A percentile compares a stretch with the other conserved stretches of the same genome.
Evolutionary conservation across 306 rosid species (phyloP).

Genomic region (Acacia confusa): DNA sequence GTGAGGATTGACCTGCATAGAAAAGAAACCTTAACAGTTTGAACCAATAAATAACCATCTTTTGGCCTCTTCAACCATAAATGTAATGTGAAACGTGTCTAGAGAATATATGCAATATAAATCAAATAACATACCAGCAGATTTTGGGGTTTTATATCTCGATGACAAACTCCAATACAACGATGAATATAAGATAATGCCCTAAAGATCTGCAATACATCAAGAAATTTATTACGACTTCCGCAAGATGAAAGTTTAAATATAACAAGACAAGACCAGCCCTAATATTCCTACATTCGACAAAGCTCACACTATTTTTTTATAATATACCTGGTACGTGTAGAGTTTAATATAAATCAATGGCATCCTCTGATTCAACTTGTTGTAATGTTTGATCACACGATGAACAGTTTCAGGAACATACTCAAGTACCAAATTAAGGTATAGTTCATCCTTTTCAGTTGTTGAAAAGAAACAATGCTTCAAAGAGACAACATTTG

Average conservation of each 20-base stretch:
- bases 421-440: slow-evolving; percentile 86
- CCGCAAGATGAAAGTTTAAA: slow-evolving; percentile 9
- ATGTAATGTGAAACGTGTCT: background rate
- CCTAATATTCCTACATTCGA: slow-evolving; percentile 1
- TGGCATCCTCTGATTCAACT: slow-evolving; percentile 86
- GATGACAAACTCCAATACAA: slow-evolving; percentile 87
- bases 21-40: slow-evolving; percentile 9
- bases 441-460: slow-evolving; percentile 87
- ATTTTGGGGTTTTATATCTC: slow-evolving; percentile 92
- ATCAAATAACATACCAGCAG: slow-evolving; percentile 53
- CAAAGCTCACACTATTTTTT: background rate
- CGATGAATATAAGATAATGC: slow-evolving; percentile 81
- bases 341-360: slow-evolving; percentile 79
- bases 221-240: slow-evolving; percentile 15
- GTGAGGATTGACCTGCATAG: slow-evolving; percentile 81
- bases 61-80: background rate
- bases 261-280: background rate
- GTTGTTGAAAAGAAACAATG: slow-evolving; percentile 95
- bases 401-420: slow-evolving; percentile 93
- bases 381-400: slow-evolving; percentile 90
- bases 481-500: slow-evolving; percentile 58
- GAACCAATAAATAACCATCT: background rate
- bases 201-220: slow-evolving; percentile 72
- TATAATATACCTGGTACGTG: slow-evolving; percentile 68
- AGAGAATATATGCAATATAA: background rate